Conservation (phyloP, 2,329 filamentous ascomycete species). For the Aspergillus arachidicola region DNA sequence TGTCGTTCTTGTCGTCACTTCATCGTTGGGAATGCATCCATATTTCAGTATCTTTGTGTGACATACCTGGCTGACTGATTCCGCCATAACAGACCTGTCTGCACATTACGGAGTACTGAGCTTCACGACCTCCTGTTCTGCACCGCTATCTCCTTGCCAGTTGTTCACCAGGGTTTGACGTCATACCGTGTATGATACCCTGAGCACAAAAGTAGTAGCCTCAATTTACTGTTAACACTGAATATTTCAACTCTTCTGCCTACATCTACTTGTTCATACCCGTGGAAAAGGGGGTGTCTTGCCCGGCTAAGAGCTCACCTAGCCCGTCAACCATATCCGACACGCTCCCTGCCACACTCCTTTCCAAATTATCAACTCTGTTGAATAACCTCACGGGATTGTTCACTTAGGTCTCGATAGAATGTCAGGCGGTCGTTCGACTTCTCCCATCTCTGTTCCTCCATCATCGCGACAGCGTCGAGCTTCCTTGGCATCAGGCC, state of each 20-base stretch:
- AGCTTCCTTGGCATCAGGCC: slow-evolving; percentile 47
- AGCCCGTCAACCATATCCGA: background rate
- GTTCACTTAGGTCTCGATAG: slow-evolving; percentile 12
- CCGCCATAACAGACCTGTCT: background rate
- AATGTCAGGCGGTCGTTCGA: slow-evolving; percentile 49
- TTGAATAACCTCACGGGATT: background rate
- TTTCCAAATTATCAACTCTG: background rate
- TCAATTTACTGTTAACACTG: background rate
- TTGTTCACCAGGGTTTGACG: background rate
- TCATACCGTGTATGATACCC: background rate
- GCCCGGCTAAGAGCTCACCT: background rate
- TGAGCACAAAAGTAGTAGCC: background rate
- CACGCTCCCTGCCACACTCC: background rate
- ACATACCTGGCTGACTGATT: background rate
- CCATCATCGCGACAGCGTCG: slow-evolving; percentile 45
- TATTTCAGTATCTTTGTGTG: background rate
- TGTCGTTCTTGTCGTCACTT: background rate
- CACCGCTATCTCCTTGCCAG: background rate
- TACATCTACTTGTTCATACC: background rate
- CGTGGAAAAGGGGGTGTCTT: background rate
- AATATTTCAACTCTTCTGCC: background rate
- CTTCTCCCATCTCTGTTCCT: slow-evolving; percentile 42
- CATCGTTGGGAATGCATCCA: background rate
- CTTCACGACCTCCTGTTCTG: background rate
- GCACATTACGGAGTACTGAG: background rate